Base-by-base conservation (phyloP, 2,329 filamentous ascomycete genomes). In the Curvularia sp. region DNA sequence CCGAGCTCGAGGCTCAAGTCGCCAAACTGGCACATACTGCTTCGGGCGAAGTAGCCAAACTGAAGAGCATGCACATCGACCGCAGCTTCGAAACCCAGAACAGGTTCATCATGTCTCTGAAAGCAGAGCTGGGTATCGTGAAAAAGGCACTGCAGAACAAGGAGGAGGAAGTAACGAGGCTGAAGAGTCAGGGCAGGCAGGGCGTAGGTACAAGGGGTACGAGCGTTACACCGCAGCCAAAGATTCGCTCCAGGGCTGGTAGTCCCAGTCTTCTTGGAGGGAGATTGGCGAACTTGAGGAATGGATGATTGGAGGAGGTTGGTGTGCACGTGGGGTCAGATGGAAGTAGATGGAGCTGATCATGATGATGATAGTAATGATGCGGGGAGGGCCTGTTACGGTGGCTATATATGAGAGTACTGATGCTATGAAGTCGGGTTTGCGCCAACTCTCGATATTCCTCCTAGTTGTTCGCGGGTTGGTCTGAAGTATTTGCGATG, bases 151-250 rank as follows among this genome's bases (percentile, higher is more conserved):
- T 75, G 9, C 49, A 53, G 28, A 46, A 55, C 5, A 70, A 69
- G 15, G 66, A 74, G 5, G 70, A 75, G 1, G 70, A 76, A 28
- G 43, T 68, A 2, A 20, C 47, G 30, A 54, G 63, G 18, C 30
- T 67, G 18, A 73, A 66, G 55, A 67, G 49, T 31, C 49, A 55
- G 26, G 62, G 65, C 1, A 65, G 69, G 24, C 53, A 63, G 9
- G 72, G 69, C 1, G 67, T 70, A 6, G 69, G 73, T 0, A 76
- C 72, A 0, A 55, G 74, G 4, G 72, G 60, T 6, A 63, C 66
- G 18, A 75, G 72, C 55, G 66, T 65, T 6, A 74, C 73, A 18
- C 68, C 74, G 0, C 66, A 69, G 30, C 71, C 72, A 6, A 69
- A 68, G 35, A 61, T 65, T 1, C 64, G 68, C 9, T 67, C 62